Base-by-base conservation (phyloP, 306 rosid genomes). In the Sesbania bispinosa region DNA sequence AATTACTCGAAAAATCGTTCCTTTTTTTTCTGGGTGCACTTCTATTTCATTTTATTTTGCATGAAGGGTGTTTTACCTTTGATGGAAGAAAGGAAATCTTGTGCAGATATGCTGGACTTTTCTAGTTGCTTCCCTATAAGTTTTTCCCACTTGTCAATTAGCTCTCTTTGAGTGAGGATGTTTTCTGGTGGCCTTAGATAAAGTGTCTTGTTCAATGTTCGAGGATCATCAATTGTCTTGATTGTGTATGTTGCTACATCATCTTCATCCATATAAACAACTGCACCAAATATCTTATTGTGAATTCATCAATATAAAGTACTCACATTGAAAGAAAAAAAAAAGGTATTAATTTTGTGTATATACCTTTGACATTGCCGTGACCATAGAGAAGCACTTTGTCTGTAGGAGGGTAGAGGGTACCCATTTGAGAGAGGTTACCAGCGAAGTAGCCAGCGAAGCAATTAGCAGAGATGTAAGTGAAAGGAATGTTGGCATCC, bases 391-490 rank as follows among this genome's bases (percentile, higher is more conserved):
- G 2, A 35, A 8, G 1, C 2, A 35, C 39, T 35, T 35, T 35
- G 39, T 35, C 39, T 35, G 10, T 1, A 1, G 39, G 39, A 6
- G 39, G 39, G 2, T 6, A 35, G 11, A 35, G 39, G 2, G 39
- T 35, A 35, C 39, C 39, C 39, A 35, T 35, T 10, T 35, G 98
- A 38, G 90, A 76, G 35, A 93, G 97, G 81, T 78, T 88, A 3
- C 79, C 90, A 29, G 47, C 97, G 4, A 90, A 90, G 75, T 93
- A 93, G 35, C 92, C 89, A 0, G 90, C 97, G 7, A 90, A 93
- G 50, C 88, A 83, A 2, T 86, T 88, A 1, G 94, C 97, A 13
- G 96, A 85, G 2, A 93, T 77, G 38, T 90, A 93, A 53, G 97
- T 90, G 72, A 69, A 85, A 54, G 97, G 97, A 30, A 93, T 87